Conservation (phyloP, 2,329 filamentous ascomycete species). For the Exophiala xenobiotica region DNA sequence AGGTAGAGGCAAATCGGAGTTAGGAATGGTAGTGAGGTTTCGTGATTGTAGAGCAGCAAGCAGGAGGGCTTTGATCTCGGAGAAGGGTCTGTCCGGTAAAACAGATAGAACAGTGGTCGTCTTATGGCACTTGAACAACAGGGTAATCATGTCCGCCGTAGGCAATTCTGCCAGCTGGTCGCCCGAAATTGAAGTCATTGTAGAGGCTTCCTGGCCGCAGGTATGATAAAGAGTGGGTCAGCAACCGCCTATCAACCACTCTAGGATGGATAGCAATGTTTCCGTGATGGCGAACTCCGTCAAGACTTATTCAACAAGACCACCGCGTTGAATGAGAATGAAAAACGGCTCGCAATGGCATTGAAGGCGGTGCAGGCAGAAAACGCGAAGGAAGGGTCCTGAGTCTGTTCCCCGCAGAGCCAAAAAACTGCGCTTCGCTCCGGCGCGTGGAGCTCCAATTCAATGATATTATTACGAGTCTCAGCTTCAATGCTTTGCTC, state of each 20-base stretch:
- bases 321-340: too few relatives aligned
- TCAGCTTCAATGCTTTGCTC: background rate
- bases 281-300: too few relatives aligned
- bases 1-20: constrained; percentile 41
- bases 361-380: constrained; percentile 3
- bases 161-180: constrained; percentile 21
- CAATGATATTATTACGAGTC: background rate
- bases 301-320: too few relatives aligned
- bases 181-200: constrained; percentile 1
- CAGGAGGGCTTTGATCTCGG: constrained; percentile 58
- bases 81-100: constrained; percentile 52
- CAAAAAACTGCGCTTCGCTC: background rate
- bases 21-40: constrained; percentile 36
- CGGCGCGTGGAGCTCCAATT: background rate
- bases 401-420: background rate
- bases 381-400: too few relatives aligned
- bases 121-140: constrained; percentile 71
- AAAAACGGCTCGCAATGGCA: too few relatives aligned
- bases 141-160: constrained; percentile 57
- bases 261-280: too few relatives aligned
- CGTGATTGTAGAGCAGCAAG: constrained; percentile 54
- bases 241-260: too few relatives aligned
- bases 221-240: too few relatives aligned
- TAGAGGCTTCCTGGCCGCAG: constrained; percentile 1
- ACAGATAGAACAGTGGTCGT: constrained; percentile 70